A percentile compares a stretch with the other conserved stretches of the same genome.
Evolutionary conservation across 2,329 filamentous ascomycete genomes (phyloP).

Genomic region (Curvularia sp.): DNA sequence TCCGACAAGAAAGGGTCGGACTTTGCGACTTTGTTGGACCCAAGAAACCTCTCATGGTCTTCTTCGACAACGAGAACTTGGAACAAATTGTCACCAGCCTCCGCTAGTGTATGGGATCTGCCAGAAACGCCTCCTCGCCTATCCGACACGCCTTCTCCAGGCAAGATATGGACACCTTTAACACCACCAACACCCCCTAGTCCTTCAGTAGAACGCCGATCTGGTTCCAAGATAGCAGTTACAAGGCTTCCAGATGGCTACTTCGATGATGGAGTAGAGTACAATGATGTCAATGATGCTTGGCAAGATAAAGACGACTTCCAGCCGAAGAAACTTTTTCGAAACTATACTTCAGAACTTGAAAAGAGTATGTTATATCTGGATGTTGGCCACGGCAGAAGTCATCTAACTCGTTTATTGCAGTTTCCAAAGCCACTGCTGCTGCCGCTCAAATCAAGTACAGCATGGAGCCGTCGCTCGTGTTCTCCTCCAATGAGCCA

Average conservation of each 20-base stretch:
- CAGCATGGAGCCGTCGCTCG: not conserved
- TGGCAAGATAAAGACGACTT: not conserved
- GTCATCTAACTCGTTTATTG: not conserved
- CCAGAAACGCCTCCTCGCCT: not conserved
- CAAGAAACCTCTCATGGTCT: not conserved
- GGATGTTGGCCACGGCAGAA: not conserved
- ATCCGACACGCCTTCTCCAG: not conserved
- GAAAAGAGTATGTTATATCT: not conserved
- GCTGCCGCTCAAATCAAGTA: not conserved
- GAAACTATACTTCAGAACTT: not conserved
- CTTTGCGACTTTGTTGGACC: not conserved
- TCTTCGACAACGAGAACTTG: not conserved
- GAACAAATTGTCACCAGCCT: not conserved
- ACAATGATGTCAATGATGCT: not conserved
- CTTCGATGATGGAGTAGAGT: not conserved
- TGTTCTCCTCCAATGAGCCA: not conserved
- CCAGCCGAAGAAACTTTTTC: not conserved
- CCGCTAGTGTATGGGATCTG: not conserved
- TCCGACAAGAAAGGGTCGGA: not conserved
- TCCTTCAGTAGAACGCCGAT: not conserved
- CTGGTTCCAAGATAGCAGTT: not conserved
- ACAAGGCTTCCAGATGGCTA: not conserved
- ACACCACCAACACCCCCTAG: not conserved
- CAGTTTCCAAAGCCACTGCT: not conserved
- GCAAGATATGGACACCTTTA: not conserved